phyloP scores from a whole-genome alignment of 2,329 filamentous ascomycete species.

The Phaeosphaeria sp. region DNA sequence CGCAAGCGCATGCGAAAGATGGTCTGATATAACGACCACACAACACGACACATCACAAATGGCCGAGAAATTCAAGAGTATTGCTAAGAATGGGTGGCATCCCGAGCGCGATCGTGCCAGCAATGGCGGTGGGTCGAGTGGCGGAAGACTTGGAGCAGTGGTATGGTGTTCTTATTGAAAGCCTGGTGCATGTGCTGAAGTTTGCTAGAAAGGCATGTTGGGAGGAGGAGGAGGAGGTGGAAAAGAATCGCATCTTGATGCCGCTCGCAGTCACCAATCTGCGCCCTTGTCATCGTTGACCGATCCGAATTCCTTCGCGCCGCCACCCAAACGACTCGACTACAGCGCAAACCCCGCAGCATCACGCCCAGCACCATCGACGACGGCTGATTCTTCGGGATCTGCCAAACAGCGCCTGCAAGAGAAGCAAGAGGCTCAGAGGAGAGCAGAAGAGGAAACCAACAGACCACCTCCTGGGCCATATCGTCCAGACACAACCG shows the following conservation, averaged over 20 bases:
- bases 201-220: slow-evolving; percentile 62
- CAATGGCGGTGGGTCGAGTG: slow-evolving; percentile 37
- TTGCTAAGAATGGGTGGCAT: slow-evolving; percentile 59
- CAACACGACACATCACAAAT: slow-evolving; percentile 24
- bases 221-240: slow-evolving; percentile 47
- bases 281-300: slow-evolving; percentile 73
- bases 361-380: slow-evolving; percentile 36
- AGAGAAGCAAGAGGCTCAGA: slow-evolving; percentile 43
- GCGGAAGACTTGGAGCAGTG: slow-evolving; percentile 61
- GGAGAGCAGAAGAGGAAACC: slow-evolving; percentile 45
- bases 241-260: slow-evolving; percentile 51
- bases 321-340: slow-evolving; percentile 73
- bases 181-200: neutral
- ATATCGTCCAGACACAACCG: slow-evolving; percentile 74
- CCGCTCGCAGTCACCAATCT: slow-evolving; percentile 58
- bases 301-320: slow-evolving; percentile 79
- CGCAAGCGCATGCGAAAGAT: neutral
- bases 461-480: slow-evolving; percentile 62
- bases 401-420: slow-evolving; percentile 45
- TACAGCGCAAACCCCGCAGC: slow-evolving; percentile 56
- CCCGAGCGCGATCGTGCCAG: slow-evolving; percentile 39
- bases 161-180: slow-evolving; percentile 55
- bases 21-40: slow-evolving; percentile 2
- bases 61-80: slow-evolving; percentile 43
- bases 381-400: slow-evolving; percentile 52